Percentiles rank a stretch among this genome's conserved stretches.
Conservation (phyloP, 768 basidiomycete species). For the Serendipita sp. region DNA sequence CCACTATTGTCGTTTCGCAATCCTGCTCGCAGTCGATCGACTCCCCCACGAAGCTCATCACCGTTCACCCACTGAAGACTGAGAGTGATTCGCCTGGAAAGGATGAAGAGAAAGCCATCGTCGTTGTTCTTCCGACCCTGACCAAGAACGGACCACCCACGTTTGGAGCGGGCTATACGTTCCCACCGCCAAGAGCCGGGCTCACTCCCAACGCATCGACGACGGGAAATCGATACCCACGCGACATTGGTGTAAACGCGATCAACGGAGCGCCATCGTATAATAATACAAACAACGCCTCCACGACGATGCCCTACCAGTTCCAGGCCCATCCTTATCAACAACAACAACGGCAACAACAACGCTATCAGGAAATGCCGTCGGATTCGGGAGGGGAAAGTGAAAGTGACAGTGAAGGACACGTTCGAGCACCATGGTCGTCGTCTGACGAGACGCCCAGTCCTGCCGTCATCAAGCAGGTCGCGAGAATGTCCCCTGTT, state of each 20-base stretch:
- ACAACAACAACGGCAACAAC: not conserved
- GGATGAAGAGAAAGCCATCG: not conserved
- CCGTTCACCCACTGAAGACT: not conserved
- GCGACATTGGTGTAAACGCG: slow-evolving; percentile 2
- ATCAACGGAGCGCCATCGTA: slow-evolving; percentile 2
- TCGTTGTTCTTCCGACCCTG: not conserved
- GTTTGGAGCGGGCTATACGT: not conserved
- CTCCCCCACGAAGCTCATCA: not conserved
- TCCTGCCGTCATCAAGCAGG: not conserved
- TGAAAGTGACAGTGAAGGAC: not conserved
- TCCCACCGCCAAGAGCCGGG: not conserved
- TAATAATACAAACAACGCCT: not conserved
- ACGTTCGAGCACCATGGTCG: not conserved
- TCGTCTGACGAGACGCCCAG: slow-evolving; percentile 1
- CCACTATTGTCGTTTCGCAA: not conserved
- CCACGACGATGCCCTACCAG: not conserved
- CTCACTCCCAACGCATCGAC: not conserved
- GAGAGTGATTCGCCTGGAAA: not conserved
- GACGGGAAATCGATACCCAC: not conserved
- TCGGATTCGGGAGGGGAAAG: not conserved
- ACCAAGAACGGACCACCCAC: not conserved
- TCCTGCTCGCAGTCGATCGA: not conserved
- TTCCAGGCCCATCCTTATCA: not conserved
- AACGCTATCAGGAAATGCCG: no score
- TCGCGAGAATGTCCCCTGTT: not conserved